Base-by-base conservation (phyloP, 2,329 filamentous ascomycete genomes). In the Thermothelomyces thermophilus region DNA sequence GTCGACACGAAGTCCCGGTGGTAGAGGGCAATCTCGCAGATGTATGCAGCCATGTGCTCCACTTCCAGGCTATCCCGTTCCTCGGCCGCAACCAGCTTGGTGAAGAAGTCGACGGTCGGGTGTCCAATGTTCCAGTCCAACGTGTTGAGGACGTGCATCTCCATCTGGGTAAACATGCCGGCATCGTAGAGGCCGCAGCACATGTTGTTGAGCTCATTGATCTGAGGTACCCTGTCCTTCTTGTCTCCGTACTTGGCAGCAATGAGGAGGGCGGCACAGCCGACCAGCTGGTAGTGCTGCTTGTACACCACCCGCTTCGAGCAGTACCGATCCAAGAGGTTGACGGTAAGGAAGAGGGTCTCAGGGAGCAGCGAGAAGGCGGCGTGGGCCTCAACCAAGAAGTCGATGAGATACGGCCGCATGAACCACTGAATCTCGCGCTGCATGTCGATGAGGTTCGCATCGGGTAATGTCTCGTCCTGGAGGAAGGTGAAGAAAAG, bases 401-500 rank as follows among this genome's bases (percentile, higher is more conserved):
- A 98, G 73, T 98, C 93, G 66, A 98, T 87, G 31, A 98, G 83
- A 69, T 96, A 97, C 0, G 93, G 93, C 62, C 93, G 79, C 93
- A 98, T 98, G 72, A 94, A 97, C 93, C 93, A 98, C 67, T 97
- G 90, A 56, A 98, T 97, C 77, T 98, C 93, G 58, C 90, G 90
- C 71, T 98, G 93, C 70, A 97, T 96, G 68, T 98, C 93, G 68
- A 98, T 98, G 31, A 94, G 90, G 68, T 91, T 91, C 67, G 95
- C 91, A 69, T 98, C 93, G 47, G 93, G 88, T 58, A 97, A 76
- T 24, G 93, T 97, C 70, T 94, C 86, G 63, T 84, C 80, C 79
- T 80, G 46, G 42, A 17, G n/a, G 1, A 26, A 26, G 14, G 10
- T 11, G 14, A 34, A 8, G 30, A 20, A 30, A 35, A 33, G 52